These are phyloP conservation scores for Colletotrichum musicola DNA, from an alignment of 2,329 filamentous ascomycete genomes.

Conservation along the genomic window DNA sequence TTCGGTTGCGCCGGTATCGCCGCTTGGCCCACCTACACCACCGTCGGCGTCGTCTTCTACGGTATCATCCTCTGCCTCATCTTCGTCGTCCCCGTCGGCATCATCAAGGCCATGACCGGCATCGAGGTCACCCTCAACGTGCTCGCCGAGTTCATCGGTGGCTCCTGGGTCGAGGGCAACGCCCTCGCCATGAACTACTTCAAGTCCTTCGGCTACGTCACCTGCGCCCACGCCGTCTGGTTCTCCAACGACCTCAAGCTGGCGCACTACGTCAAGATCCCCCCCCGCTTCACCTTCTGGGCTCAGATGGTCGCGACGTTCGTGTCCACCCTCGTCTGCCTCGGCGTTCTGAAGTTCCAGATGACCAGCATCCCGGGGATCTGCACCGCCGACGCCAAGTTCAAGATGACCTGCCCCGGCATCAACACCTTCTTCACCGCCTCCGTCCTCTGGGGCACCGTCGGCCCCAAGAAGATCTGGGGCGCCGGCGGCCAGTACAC, in stretches of 20 bases:
- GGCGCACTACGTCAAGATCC: conserved; percentile 71
- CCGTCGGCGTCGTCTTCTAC: conserved; percentile 64
- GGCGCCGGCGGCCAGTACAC: conserved; percentile 52
- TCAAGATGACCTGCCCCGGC: conserved; percentile 53
- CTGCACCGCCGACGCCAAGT: conserved; percentile 52
- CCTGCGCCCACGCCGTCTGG: conserved; percentile 42
- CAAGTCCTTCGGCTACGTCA: conserved; percentile 61
- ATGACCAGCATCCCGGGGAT: conserved; percentile 49
- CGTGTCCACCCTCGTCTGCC: conserved; percentile 63
- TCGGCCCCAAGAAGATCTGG: conserved; percentile 54
- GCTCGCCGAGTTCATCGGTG: conserved; percentile 66
- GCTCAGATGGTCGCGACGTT: conserved; percentile 70
- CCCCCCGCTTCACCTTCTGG: conserved; percentile 70
- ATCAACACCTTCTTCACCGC: conserved; percentile 57
- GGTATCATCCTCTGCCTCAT: conserved; percentile 62
- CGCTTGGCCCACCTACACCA: conserved; percentile 64
- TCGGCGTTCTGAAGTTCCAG: conserved; percentile 64
- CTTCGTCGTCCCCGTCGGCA: conserved; percentile 65
- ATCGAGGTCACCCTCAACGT: conserved; percentile 66
- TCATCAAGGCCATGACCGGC: conserved; percentile 66
- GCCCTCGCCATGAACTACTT: conserved; percentile 67
- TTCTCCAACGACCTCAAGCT: conserved; percentile 56
- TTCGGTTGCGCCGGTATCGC: conserved; percentile 61
- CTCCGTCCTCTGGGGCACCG: conserved; percentile 56
- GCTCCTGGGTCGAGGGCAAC: conserved; percentile 63